Evolutionary conservation across 306 rosid genomes (phyloP), one percentile per base, ranked within the genome.

Genomic region (Cercis canadensis): DNA sequence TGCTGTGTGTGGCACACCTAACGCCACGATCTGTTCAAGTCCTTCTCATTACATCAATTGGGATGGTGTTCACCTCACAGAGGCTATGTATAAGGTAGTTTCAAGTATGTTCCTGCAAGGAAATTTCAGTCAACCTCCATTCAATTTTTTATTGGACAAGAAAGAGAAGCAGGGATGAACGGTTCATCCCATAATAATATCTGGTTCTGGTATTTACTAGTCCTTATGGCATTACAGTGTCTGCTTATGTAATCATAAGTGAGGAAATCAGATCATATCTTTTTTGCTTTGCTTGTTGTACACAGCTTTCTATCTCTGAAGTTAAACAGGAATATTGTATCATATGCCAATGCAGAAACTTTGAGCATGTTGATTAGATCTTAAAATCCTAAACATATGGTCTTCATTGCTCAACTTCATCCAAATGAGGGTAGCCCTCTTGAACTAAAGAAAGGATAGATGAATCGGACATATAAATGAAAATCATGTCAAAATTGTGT

Each of bases 21-120:
- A 86, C 19, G 86, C 74, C 45, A 83, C 68, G 0, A 85, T 61
- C 46, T 94, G 97, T 19, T 8, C 65, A 19, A 75, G 13, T 66
- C 97, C 99, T 52, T 69, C 88, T 29, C 85, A 82, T 43, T 91
- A 83, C 78, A 76, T 94, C 31, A 94, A 94, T 24, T 94, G 99
- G 99, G 99, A 94, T 71, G 99, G 97, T 57, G 96, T 94, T 83
- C 99, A 94, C 32, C 87, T 94, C 54, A 94, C 97, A 0, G 99
- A 94, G 65, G 97, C 90, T n/a, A 91, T 94, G 97, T 89, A 94
- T 44, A 87, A 85, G 80, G 91, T 71, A 57, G 76, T 94, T 62
- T 72, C 94, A 51, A 62, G 75, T 32, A 86, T 89, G 99, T 87
- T 89, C 69, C 69, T 94, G 17, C 78, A 77, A 46, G 97, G 99